Evolutionary conservation across 148 eudicot genomes (phyloP), one percentile per base, ranked within the genome.

Genomic region (Silene uniflora): DNA sequence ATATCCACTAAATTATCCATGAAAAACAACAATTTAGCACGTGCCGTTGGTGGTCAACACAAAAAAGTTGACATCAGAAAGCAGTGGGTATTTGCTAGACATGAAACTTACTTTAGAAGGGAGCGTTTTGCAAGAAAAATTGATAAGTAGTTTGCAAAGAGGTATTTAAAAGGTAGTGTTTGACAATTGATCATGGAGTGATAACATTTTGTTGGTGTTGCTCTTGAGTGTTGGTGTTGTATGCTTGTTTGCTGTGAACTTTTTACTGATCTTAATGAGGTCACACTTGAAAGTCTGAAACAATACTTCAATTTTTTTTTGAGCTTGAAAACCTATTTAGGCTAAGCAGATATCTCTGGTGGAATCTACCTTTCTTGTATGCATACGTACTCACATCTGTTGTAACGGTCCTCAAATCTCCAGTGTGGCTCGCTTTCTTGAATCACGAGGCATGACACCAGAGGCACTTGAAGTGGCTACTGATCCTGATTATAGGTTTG

Each of bases 401-500:
- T 58, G 39, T 10, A 39, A 60, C 11, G 22, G 10, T 4, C 0
- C 39, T 22, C 23, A 12, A 32, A 27, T 47, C 23, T 63, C 13
- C 76, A 95, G 99, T 71, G 99, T 95, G 82, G 99, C 97, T 35
- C 99, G 78, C 44, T 92, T 95, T 85, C 80, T 95, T 89, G 99
- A 95, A 86, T 92, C 99, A 69, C 90, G 97, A 65, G 97, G 89
- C 35, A 92, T 89, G 92, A 83, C 89, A 76, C 96, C 85, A 84
- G 97, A 95, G 75, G 99, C 99, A 74, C 85, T 92, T 69, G 99
- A 92, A 84, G 92, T 95, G 78, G 99, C 99, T 62, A 95, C 97
- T 70, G 99, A 95, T 69, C 97, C 96, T 79, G 99, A 92, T 81
- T 95, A 95, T 81, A 92, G 92, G 88, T 95, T 95, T 95, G 99